Evolutionary conservation across 495 filamentous ascomycete species (phyloP), one percentile per base, ranked within the genome.

Genomic region (Penicillium coffeae): DNA sequence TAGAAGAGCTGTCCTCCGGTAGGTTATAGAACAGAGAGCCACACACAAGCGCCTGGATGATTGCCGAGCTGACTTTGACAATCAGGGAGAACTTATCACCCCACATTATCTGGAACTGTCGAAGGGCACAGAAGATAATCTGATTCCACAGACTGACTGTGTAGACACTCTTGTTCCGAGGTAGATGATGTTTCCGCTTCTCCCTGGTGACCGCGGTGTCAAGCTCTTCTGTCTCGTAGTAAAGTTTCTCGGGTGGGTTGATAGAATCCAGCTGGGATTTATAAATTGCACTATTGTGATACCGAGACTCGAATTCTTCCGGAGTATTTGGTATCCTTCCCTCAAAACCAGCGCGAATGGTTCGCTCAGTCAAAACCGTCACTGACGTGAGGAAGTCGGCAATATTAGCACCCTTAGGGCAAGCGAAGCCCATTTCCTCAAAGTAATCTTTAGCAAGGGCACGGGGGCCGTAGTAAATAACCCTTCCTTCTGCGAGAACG

Each of bases 321-420:
- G 88, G 77, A 0, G 86, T 89, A 43, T 78, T 78, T 1, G 87
- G 88, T 0, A 80, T 81, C 40, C 68, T 79, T 45, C 71, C 69
- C 60, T 89, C 83, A 53, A 81, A 86, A 1, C 86, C 88, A 3
- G 76, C 60, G 18, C 76, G 73, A 20, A 86, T 70, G 36, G 82
- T 67, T 16, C 88, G 80, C 59, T 92, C 88, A 0, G 70, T 70
- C 1, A 86, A 68, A 41, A 82, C 85, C 0, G 88, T 91, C 58
- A 91, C 75, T 2, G 87, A 86, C 2, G 88, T 92, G 0, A 92
- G 70, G 69, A 87, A 93, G 59, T 93, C 88, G 6, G 86, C 83
- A 2, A 84, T 83, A 6, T 85, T 91, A 48, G 84, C 79, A 32
- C 88, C 82, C 19, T 74, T 67, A 1, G 85, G 84, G 56, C 80